Conservation (phyloP, 805 yeast species). For the Wickerhamiella siamensis region DNA sequence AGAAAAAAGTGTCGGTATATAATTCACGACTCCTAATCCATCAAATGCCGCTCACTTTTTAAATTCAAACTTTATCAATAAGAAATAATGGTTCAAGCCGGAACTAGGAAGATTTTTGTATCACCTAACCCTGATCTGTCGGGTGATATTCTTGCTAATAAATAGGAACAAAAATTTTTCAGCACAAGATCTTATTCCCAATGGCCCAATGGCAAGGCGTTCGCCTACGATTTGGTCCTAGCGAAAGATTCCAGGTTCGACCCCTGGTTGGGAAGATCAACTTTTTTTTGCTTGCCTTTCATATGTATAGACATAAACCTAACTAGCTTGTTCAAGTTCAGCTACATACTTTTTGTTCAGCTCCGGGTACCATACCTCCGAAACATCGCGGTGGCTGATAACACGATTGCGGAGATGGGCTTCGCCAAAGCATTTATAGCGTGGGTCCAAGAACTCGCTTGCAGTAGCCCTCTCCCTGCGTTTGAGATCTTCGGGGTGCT, state of each 20-base stretch:
- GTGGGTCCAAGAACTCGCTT: constrained; percentile 22
- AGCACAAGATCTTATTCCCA: constrained; percentile 3
- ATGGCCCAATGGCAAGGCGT: constrained; percentile 6
- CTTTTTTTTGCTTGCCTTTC: constrained; percentile 1
- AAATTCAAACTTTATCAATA: too few species aligned
- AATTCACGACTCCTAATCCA: too few species aligned
- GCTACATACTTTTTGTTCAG: constrained; percentile 17
- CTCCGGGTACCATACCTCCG: constrained; percentile 29
- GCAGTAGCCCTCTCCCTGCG: constrained; percentile 21
- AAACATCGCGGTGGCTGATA: constrained; percentile 30
- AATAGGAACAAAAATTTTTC: not conserved
- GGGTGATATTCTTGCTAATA: too few species aligned
- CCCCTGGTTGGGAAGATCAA: constrained; percentile 3
- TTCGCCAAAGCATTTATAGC: constrained; percentile 26
- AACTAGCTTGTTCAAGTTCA: constrained; percentile 9
- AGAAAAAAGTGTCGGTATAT: too few species aligned
- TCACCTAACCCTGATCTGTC: too few species aligned
- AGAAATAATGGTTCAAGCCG: too few species aligned
- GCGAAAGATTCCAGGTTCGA: constrained; percentile 5
- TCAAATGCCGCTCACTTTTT: too few species aligned
- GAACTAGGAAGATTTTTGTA: too few species aligned
- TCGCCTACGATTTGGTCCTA: constrained; percentile 5
- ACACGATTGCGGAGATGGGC: constrained; percentile 31
- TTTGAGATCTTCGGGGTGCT: constrained; percentile 16
- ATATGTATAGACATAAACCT: too few species aligned